Evolutionary conservation across 306 rosid species (phyloP).

Genomic region (Hylodesmum podocarpum): DNA sequence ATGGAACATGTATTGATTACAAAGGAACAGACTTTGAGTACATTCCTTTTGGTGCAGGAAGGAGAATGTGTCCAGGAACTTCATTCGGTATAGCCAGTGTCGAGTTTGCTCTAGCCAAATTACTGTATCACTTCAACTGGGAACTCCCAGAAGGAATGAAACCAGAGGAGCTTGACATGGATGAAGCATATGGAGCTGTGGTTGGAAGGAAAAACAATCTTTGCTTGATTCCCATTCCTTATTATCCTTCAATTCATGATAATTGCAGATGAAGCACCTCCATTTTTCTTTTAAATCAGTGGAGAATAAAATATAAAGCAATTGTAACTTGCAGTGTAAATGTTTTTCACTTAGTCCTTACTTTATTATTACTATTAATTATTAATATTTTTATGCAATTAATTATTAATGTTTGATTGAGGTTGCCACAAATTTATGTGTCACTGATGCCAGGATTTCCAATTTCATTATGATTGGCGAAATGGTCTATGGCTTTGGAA

Average conservation of each 20-base stretch:
- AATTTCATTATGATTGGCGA: too few relatives aligned
- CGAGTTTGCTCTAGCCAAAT: constrained; percentile 23
- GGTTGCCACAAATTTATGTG: too few relatives aligned
- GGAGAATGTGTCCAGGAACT: constrained; percentile 34
- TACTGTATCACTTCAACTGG: constrained; percentile 34
- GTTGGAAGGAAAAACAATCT: constrained; percentile 22
- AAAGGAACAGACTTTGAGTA: constrained; percentile 25
- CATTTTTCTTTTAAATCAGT: too few relatives aligned
- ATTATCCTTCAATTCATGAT: background rate
- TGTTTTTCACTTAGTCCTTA: too few relatives aligned
- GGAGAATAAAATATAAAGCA: too few relatives aligned
- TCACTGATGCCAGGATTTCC: too few relatives aligned
- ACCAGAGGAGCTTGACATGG: constrained; percentile 35
- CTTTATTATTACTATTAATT: too few relatives aligned
- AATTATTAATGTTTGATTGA: too few relatives aligned
- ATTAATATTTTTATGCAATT: too few relatives aligned
- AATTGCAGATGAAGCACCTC: too few relatives aligned
- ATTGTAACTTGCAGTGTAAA: too few relatives aligned
- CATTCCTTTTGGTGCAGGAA: constrained; percentile 38
- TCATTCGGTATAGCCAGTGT: constrained; percentile 30
- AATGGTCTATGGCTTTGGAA: too few relatives aligned
- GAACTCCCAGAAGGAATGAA: constrained; percentile 27
- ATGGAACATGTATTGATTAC: background rate
- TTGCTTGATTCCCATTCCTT: constrained; percentile 29
- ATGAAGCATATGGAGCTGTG: constrained; percentile 24